Percentiles rank a stretch among this genome's conserved stretches.
Evolutionary conservation across 441 rosid genomes (phyloP).

Genomic region (Erodium trifolium): DNA sequence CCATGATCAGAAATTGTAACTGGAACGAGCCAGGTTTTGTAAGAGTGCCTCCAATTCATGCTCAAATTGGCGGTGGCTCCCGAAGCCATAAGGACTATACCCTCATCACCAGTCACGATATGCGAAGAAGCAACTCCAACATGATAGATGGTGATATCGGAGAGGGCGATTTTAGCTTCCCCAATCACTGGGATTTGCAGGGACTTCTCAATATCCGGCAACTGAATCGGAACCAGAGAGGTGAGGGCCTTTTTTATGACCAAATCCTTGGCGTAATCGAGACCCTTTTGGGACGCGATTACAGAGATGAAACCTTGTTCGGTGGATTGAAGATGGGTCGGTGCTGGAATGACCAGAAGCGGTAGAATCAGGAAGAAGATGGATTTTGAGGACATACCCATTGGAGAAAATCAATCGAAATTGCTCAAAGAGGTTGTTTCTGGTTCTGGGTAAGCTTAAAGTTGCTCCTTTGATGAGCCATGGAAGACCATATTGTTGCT

Average conservation of each 20-base stretch:
- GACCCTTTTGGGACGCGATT: slow-evolving; percentile 43
- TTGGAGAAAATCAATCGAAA: slow-evolving; percentile 8
- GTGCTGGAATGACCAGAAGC: slow-evolving; percentile 28
- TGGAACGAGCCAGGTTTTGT: slow-evolving; percentile 42
- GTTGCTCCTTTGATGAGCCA: neutral
- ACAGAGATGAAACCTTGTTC: slow-evolving; percentile 41
- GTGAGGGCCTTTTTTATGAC: slow-evolving; percentile 42
- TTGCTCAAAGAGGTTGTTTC: slow-evolving; percentile 2
- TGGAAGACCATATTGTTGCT: neutral
- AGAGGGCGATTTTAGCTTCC: slow-evolving; percentile 42
- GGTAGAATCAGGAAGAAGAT: slow-evolving; percentile 25
- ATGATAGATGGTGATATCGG: slow-evolving; percentile 38
- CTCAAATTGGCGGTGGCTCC: slow-evolving; percentile 57
- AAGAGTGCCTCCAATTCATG: slow-evolving; percentile 69
- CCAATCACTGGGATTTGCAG: slow-evolving; percentile 56
- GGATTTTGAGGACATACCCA: slow-evolving; percentile 25
- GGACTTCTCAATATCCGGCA: slow-evolving; percentile 46
- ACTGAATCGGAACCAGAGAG: slow-evolving; percentile 51
- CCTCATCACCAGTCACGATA: slow-evolving; percentile 41
- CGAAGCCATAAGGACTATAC: slow-evolving; percentile 42
- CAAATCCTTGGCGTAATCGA: slow-evolving; percentile 54
- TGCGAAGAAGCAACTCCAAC: slow-evolving; percentile 39
- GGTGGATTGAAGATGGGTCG: slow-evolving; percentile 30
- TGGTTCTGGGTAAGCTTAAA: too few relatives aligned
- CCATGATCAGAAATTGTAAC: slow-evolving; percentile 52